These are phyloP conservation scores for Pleurotus eryngii DNA, from an alignment of 768 basidiomycete species.

Conservation along the genomic window DNA sequence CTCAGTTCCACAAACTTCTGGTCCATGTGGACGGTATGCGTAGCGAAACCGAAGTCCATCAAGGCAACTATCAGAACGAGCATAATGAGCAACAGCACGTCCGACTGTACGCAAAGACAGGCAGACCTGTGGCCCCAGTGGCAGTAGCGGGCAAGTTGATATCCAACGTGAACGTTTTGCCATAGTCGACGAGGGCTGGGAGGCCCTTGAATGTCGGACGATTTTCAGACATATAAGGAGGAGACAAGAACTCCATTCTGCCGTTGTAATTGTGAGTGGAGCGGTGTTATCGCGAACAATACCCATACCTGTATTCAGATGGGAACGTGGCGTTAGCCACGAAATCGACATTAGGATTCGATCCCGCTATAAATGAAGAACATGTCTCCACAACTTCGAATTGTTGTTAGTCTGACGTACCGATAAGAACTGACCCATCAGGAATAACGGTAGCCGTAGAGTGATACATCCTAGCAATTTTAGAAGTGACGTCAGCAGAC, in stretches of 20 bases:
- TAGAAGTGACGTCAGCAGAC: conserved; percentile 23
- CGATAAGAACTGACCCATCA: conserved; percentile 28
- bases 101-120: not conserved
- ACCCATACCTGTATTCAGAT: conserved; percentile 31
- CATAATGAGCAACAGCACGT: not conserved
- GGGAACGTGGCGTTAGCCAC: conserved; percentile 16
- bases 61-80: conserved; percentile 26
- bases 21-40: conserved; percentile 39
- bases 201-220: conserved; percentile 31
- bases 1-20: conserved; percentile 33
- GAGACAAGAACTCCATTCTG: conserved; percentile 38
- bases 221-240: conserved; percentile 35
- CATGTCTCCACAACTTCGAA: not conserved
- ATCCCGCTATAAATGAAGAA: conserved; percentile 30
- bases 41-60: conserved; percentile 40
- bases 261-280: no score
- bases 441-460: conserved; percentile 28
- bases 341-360: conserved; percentile 38
- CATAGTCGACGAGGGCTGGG: conserved; percentile 34
- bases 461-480: conserved; percentile 31
- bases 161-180: conserved; percentile 29
- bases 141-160: conserved; percentile 27
- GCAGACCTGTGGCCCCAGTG: conserved; percentile 24
- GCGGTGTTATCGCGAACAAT: not conserved
- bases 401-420: conserved; percentile 3